phyloP scores from a whole-genome alignment of 176 grass and related monocot species.

The Poa annua region DNA sequence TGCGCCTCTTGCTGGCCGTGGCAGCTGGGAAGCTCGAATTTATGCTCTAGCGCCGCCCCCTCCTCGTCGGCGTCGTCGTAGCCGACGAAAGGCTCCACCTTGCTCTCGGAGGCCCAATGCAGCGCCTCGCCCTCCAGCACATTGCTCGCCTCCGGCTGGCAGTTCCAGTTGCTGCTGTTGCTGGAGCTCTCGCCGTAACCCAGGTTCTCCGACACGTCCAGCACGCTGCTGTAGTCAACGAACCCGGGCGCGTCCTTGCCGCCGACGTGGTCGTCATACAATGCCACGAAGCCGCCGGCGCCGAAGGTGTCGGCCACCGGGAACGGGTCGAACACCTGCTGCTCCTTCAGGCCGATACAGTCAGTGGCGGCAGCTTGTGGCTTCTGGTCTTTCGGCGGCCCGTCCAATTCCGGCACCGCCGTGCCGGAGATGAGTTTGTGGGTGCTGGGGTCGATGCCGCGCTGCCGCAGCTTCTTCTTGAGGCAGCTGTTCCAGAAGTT shows the following conservation, averaged over 20 bases:
- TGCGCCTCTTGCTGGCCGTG: conserved; percentile 56
- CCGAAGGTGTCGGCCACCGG: conserved; percentile 53
- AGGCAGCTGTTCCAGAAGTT: conserved; percentile 94
- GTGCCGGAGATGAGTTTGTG: conserved; percentile 58
- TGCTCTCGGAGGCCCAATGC: conserved; percentile 69
- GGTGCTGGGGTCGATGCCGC: conserved; percentile 74
- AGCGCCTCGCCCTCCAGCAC: conserved; percentile 53
- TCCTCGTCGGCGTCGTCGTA: conserved; percentile 43
- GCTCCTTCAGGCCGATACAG: conserved; percentile 20
- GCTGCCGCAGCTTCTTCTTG: conserved; percentile 89
- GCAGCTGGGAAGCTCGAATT: conserved; percentile 55
- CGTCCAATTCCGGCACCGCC: background rate
- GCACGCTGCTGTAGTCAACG: conserved; percentile 70
- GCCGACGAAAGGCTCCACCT: conserved; percentile 25
- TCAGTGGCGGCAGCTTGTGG: background rate
- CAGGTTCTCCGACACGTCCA: conserved; percentile 79
- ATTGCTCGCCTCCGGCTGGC: conserved; percentile 47
- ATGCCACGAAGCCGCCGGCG: conserved; percentile 45
- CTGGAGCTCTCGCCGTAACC: conserved; percentile 80
- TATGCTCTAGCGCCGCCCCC: conserved; percentile 52
- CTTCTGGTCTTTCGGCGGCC: conserved; percentile 22
- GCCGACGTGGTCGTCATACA: conserved; percentile 38
- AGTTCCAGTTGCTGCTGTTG: conserved; percentile 84
- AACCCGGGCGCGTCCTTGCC: conserved; percentile 42
- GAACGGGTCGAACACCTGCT: conserved; percentile 71